Conservation (phyloP, 495 filamentous ascomycete species). For the Bryoglossum gracile region DNA sequence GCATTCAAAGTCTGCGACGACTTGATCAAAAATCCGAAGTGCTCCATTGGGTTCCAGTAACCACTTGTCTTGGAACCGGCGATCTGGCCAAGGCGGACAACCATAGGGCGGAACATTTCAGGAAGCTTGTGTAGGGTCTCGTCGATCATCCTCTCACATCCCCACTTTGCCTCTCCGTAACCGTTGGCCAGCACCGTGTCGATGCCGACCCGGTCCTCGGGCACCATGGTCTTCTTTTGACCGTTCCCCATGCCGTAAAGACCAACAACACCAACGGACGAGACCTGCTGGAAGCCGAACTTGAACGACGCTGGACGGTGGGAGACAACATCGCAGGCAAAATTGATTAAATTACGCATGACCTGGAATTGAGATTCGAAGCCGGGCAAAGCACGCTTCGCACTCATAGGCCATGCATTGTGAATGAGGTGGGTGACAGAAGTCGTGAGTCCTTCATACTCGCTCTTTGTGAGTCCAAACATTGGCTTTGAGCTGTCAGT, state of each 20-base stretch:
- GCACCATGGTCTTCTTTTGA: constrained; percentile 24
- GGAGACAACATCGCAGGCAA: constrained; percentile 32
- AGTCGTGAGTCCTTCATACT: constrained; percentile 33
- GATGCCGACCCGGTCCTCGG: constrained; percentile 30
- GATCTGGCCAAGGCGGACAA: constrained; percentile 42
- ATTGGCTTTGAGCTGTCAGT: constrained; percentile 37
- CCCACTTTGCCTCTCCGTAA: constrained; percentile 45
- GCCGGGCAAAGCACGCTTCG: constrained; percentile 31
- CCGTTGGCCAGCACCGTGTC: constrained; percentile 37
- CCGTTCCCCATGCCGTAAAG: constrained; percentile 31
- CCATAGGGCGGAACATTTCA: constrained; percentile 35
- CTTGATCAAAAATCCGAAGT: constrained; percentile 44
- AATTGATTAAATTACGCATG: constrained; percentile 40
- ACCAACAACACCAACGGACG: constrained; percentile 46
- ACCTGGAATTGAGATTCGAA: constrained; percentile 45
- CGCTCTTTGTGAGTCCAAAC: constrained; percentile 36
- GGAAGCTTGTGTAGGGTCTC: constrained; percentile 40
- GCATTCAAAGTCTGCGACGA: constrained; percentile 39
- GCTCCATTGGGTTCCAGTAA: constrained; percentile 46
- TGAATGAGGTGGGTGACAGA: constrained; percentile 50
- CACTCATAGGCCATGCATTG: constrained; percentile 54
- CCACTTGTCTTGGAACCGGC: constrained; percentile 42
- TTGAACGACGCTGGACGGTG: constrained; percentile 17
- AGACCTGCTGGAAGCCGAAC: constrained; percentile 45
- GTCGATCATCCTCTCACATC: constrained; percentile 44